Conservation (phyloP, 176 grass and related monocot species). For the Oryza officinalis region DNA sequence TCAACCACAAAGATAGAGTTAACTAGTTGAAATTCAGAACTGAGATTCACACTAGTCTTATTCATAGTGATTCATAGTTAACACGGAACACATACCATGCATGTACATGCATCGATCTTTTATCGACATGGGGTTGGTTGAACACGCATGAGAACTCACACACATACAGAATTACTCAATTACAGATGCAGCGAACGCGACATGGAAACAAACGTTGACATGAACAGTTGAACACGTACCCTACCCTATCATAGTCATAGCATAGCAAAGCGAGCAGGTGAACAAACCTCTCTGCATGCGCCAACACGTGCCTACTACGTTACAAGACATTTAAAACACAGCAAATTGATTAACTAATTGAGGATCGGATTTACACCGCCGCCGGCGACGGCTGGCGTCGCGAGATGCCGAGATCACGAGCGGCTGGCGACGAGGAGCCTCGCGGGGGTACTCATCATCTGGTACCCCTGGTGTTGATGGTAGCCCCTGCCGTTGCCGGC, state of each 20-base stretch:
- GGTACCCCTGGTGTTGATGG: constrained; percentile 33
- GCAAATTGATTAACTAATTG: background rate
- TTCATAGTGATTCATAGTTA: background rate
- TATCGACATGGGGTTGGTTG: background rate
- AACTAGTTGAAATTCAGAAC: background rate
- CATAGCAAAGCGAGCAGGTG: background rate
- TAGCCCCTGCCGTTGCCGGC: background rate
- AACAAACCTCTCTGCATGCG: constrained; percentile 16
- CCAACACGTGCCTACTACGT: background rate
- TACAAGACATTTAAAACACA: background rate
- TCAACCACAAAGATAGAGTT: background rate
- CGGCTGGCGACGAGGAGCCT: constrained; percentile 42
- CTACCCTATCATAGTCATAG: background rate
- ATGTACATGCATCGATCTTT: background rate
- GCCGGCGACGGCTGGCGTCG: too few species aligned
- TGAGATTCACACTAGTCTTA: background rate
- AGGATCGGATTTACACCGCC: background rate
- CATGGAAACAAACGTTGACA: background rate
- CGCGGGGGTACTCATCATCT: constrained; percentile 46
- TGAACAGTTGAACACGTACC: background rate
- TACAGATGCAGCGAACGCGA: background rate
- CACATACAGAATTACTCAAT: background rate
- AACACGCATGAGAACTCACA: background rate
- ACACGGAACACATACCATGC: background rate
- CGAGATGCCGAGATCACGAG: background rate